Evolutionary conservation across 345 rosid genomes (phyloP), one percentile per base, ranked within the genome.

Genomic region (Xanthoceras sorbifolium): DNA sequence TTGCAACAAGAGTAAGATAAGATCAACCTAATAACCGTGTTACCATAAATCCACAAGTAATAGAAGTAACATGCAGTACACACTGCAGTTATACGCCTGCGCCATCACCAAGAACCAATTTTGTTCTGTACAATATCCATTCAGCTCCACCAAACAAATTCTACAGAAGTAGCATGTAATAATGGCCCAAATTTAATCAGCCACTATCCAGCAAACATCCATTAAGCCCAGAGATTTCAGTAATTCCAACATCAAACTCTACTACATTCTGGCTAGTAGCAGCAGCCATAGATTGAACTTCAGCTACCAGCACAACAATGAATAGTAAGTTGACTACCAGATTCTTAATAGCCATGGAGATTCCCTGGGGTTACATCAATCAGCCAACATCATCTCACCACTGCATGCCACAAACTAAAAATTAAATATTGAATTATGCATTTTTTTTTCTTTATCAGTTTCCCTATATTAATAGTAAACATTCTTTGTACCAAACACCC

Each of bases 401-500:
- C 55, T 18, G 59, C 76, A 74, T 17, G 25, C 73, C 63, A 57
- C 62, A 55, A 63, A 55, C 36, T 63, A 63, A 46, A 25, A 57
- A 67, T 62, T 38, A 46, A 64, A 78, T 25, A 34, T 18, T 25
- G 57, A 44, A 25, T 60, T 12, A 59, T 55, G n/a, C 31, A 8
- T 48, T 59, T 70, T 55, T 66, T 72, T 44, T 62, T 75, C 54
- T 34, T 79, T 34, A 64, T 68, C 62, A 67, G 34, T 42, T 68
- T 10, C 67, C 77, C 83, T 81, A 79, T n/a, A 74, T 50, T 54
- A 57, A 68, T 25, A 59, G 64, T 34, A 32, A n/a, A 77, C 28
- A 57, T 25, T 34, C 67, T 71, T 48, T 67, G 54, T 15, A 67
- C 63, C 74, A 59, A 57, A 64, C 26, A 52, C 50, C 67, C n/a